Conservation (phyloP, 2,329 filamentous ascomycete species). For the Helotiales sp. region DNA sequence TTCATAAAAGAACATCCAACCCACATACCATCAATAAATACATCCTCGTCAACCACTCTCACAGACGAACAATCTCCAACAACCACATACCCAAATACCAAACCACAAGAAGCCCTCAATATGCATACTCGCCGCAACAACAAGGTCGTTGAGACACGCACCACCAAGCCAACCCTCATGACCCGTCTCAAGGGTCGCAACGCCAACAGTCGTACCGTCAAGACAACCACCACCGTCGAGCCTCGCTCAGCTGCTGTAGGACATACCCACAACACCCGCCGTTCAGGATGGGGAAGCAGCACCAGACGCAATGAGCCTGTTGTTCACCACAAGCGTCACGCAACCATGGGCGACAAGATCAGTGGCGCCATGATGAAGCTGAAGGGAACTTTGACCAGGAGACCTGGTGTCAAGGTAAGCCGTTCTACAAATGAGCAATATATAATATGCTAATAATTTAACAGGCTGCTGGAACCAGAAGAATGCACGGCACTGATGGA, state of each 20-base stretch:
- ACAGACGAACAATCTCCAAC: neutral
- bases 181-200: conserved; percentile 49
- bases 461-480: conserved; percentile 71
- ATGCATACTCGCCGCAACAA: conserved; percentile 35
- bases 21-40: conserved; percentile 7
- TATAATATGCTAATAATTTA: conserved; percentile 2
- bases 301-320: conserved; percentile 42
- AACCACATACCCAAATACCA: conserved; percentile 3
- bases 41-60: conserved; percentile 8
- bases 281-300: conserved; percentile 25
- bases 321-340: conserved; percentile 67
- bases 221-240: conserved; percentile 31
- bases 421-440: neutral
- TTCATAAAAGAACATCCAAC: conserved; percentile 16
- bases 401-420: conserved; percentile 69
- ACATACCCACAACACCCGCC: conserved; percentile 12
- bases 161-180: conserved; percentile 52
- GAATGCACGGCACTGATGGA: conserved; percentile 75
- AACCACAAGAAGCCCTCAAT: conserved; percentile 15
- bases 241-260: conserved; percentile 31
- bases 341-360: conserved; percentile 74
- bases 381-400: conserved; percentile 66
- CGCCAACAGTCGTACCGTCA: conserved; percentile 33
- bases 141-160: conserved; percentile 34
- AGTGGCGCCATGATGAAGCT: conserved; percentile 74